These are phyloP conservation scores for Tolypocladium pustulatum DNA, from an alignment of 2,329 filamentous ascomycete species.

Conservation along the genomic window DNA sequence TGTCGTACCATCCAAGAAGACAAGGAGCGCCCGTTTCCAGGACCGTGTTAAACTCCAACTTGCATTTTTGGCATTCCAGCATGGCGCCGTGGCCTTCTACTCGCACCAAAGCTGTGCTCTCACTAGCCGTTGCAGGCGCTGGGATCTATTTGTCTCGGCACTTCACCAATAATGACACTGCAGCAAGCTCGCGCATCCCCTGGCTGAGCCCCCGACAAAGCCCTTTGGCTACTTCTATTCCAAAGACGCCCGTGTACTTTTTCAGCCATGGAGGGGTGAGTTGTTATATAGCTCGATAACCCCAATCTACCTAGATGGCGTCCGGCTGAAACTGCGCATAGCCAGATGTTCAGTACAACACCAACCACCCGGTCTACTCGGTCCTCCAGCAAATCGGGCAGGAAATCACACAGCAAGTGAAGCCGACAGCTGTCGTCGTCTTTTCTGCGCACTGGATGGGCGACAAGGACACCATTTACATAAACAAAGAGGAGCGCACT, in stretches of 20 bases:
- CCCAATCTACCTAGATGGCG: background rate
- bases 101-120: background rate
- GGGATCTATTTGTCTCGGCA: background rate
- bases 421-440: slow-evolving; percentile 62
- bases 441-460: slow-evolving; percentile 73
- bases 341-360: slow-evolving; percentile 60
- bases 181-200: background rate
- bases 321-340: slow-evolving; percentile 12
- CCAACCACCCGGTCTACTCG: slow-evolving; percentile 54
- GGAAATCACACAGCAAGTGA: slow-evolving; percentile 60
- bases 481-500: slow-evolving; percentile 55
- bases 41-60: background rate
- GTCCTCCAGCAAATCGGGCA: slow-evolving; percentile 54
- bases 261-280: slow-evolving; percentile 39
- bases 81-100: background rate
- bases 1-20: background rate
- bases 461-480: slow-evolving; percentile 40
- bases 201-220: background rate
- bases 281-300: background rate
- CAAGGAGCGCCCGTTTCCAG: background rate
- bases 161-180: background rate
- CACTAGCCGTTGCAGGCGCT: background rate
- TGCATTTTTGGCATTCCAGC: background rate
- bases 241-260: slow-evolving; percentile 32
- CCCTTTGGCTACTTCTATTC: background rate